Evolutionary conservation across 2,329 filamentous ascomycete genomes (phyloP).

Genomic region (Xylariaceae sp.): DNA sequence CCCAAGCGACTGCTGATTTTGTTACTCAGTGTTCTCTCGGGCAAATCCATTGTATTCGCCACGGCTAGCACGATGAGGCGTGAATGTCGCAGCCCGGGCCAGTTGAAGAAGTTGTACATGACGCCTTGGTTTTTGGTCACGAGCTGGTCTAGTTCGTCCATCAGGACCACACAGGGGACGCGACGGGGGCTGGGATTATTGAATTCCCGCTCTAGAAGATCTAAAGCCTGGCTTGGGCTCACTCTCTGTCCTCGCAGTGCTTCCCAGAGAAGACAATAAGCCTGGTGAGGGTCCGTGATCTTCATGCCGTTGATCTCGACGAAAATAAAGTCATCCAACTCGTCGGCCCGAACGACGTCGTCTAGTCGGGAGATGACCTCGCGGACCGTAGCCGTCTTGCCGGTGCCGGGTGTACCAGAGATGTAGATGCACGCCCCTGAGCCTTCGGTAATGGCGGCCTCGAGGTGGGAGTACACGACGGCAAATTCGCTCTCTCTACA

Average conservation of each 20-base stretch:
- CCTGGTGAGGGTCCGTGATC: slow-evolving; percentile 94
- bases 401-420: slow-evolving; percentile 95
- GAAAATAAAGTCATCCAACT: slow-evolving; percentile 97
- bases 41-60: slow-evolving; percentile 98
- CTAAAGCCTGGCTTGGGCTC: slow-evolving; percentile 83
- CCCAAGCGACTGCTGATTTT: slow-evolving; percentile 93
- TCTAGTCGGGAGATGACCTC: slow-evolving; percentile 90
- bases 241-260: slow-evolving; percentile 90
- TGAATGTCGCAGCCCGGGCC: slow-evolving; percentile 87
- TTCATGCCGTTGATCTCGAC: slow-evolving; percentile 99
- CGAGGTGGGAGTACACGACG: slow-evolving; percentile 87
- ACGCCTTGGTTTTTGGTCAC: slow-evolving; percentile 99
- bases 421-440: slow-evolving; percentile 98
- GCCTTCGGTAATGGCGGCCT: slow-evolving; percentile 89
- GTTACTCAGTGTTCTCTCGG: slow-evolving; percentile 92
- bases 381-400: slow-evolving; percentile 94
- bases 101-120: slow-evolving; percentile 99
- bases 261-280: slow-evolving; percentile 93
- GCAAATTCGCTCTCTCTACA: slow-evolving; percentile 91
- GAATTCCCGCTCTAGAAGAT: slow-evolving; percentile 88
- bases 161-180: slow-evolving; percentile 92
- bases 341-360: slow-evolving; percentile 79
- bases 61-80: slow-evolving; percentile 93
- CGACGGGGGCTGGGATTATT: slow-evolving; percentile 83
- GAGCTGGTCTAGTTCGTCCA: slow-evolving; percentile 97